Base-by-base conservation (phyloP, 805 yeast genomes). In the Spathaspora girioi region DNA sequence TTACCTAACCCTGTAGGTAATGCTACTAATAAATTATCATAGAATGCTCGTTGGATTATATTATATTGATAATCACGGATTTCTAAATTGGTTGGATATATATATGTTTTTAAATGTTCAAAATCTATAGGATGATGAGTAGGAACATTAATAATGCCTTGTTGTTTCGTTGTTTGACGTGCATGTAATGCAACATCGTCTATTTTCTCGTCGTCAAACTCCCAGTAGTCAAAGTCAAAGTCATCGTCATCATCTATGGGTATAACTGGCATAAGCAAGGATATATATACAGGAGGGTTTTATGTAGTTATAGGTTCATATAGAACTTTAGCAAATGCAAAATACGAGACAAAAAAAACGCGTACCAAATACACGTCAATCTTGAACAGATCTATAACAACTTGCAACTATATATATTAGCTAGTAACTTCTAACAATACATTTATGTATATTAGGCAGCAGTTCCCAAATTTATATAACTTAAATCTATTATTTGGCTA, bases 1-100 rank as follows among this genome's bases (percentile, higher is more conserved):
- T 94, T 94, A 40, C 99, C 99, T 65, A 92, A 75, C 57, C 99
- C 99, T 0, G 99, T 94, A 0, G 99, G 99, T 14, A 94, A 80
- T 0, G 97, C 96, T 63, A 96, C 93, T 20, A 94, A 71, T 2
- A 86, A 65, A 62, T 94, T 94, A 54, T 83, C 76, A 59, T 80
- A 83, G 38, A 94, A 71, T 0, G 97, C 85, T 51, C 82, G 79
- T 45, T 76, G 73, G 2, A 91, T 89, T 50, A 94, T 91, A 56
- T 85, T 84, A 62, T 77, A 83, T 69, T 94, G 99, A 64, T 96
- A 94, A 54, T 90, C 96, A 63, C 99, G 80, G 0, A 86, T 75
- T 54, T 88, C 87, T 56, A 81, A 81, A 61, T 94, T 93, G 0
- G 90, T 83, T 0, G 99, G 99, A 64, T 96, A 94, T 0, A 89